A percentile compares a stretch with the other conserved stretches of the same genome.
Conservation (phyloP, 441 rosid genomes). For the Jatropha multifida region DNA sequence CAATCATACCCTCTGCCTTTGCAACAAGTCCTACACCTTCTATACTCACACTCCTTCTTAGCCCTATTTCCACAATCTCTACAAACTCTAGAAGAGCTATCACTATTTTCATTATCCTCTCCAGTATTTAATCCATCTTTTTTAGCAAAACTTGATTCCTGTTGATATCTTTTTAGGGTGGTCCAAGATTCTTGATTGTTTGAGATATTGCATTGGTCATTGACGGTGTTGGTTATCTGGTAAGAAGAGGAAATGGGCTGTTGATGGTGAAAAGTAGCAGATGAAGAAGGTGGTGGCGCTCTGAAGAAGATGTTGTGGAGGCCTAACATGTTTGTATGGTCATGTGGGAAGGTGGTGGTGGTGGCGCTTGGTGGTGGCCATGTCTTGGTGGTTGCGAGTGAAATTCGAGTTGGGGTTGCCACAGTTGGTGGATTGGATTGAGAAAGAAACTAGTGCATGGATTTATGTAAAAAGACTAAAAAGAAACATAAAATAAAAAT, state of each 20-base stretch:
- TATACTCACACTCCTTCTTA: constrained; percentile 76
- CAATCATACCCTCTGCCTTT: constrained; percentile 84
- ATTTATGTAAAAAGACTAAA: neutral
- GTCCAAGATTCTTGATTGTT: constrained; percentile 23
- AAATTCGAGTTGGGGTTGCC: constrained; percentile 21
- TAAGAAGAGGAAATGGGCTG: constrained; percentile 15
- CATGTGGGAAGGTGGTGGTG: constrained; percentile 19
- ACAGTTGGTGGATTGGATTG: constrained; percentile 24
- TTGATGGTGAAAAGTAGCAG: constrained; percentile 21
- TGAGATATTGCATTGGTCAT: constrained; percentile 3
- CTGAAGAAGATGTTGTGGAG: constrained; percentile 59
- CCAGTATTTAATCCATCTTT: constrained; percentile 21
- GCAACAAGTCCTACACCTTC: constrained; percentile 96
- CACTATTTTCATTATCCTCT: constrained; percentile 20
- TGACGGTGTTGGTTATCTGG: constrained; percentile 8
- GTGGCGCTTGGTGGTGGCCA: constrained; percentile 24
- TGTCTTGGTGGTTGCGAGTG: constrained; percentile 12
- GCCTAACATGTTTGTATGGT: constrained; percentile 53
- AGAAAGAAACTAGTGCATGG: too few species aligned
- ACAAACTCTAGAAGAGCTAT: constrained; percentile 55
- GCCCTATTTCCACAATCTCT: constrained; percentile 97
- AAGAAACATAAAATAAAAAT: neutral
- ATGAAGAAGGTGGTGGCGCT: constrained; percentile 43
- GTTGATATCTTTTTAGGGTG: constrained; percentile 3
- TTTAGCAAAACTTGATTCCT: constrained; percentile 22